Base-by-base conservation (phyloP, 73 alveolate species). In the Effrenium voratum region DNA sequence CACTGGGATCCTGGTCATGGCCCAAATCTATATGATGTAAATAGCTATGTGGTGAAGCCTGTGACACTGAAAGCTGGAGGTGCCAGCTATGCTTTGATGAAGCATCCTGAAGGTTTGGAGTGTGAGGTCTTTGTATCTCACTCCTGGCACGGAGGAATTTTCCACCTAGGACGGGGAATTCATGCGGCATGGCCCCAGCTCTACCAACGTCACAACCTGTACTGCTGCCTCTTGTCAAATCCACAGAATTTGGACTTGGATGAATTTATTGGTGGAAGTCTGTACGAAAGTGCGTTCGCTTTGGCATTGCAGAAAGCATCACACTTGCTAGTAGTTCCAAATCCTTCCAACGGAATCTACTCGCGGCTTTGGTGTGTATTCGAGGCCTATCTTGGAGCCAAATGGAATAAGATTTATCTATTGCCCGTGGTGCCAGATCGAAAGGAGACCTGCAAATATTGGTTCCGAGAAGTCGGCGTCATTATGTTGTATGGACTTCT, bases 131-230 rank as follows among this genome's bases (percentile, higher is more conserved):
- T 83, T 40, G 63, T 83, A 49, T 57, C 82, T 15, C 94, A 85
- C 49, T 55, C 94, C 32, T 49, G 43, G 91, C 76, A 82, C 13
- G 93, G 93, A 19, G 93, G 93, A 0, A 82, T 82, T 24, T 82
- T 82, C 55, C 93, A 82, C 93, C 75, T 82, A 10, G 36, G 44
- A 8, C n/a, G 30, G 19, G 43, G 52, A 13, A 34, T 82, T 34
- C 76, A 22, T 36, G 19, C 49, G 38, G 93, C 93, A 24, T 82
- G 93, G 93, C 93, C 93, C 30, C 93, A 82, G 93, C 93, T 82
- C 15, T 52, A 82, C 49, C 73, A 49, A n/a, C 63, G 46, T 45
- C 75, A 50, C 16, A 82, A 82, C 75, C 76, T 82, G 24, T 82
- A 82, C 52, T 50, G 93, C 93, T 82, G 75, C 70, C 68, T 79